phyloP scores from a whole-genome alignment of 2,329 filamentous ascomycete species.

The Colletotrichum salicis region DNA sequence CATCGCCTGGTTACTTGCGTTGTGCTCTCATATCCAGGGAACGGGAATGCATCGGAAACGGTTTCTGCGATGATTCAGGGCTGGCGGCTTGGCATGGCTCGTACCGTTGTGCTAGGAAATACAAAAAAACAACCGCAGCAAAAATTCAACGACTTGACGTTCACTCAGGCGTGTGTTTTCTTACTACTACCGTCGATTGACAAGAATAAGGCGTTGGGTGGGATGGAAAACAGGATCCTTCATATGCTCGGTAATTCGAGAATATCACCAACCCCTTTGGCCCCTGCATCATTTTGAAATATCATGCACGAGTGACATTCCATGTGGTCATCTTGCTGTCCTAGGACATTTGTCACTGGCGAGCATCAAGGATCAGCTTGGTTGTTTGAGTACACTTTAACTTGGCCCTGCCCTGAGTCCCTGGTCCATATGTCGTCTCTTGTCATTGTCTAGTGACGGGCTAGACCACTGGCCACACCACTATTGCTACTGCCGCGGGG shows the following conservation, averaged over 20 bases:
- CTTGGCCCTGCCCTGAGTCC: no score
- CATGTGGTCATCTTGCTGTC: not conserved
- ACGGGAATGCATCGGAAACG: constrained; percentile 37
- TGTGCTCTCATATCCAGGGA: constrained; percentile 35
- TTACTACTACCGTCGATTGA: constrained; percentile 15
- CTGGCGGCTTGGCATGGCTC: constrained; percentile 37
- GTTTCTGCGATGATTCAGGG: constrained; percentile 36
- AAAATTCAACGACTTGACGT: constrained; percentile 34
- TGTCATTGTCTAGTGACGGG: no score
- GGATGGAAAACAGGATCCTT: constrained; percentile 22
- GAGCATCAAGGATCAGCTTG: not conserved
- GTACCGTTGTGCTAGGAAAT: constrained; percentile 37
- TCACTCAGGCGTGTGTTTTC: constrained; percentile 21
- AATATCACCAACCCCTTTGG: constrained; percentile 11
- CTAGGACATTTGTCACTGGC: no score
- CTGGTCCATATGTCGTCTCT: no score
- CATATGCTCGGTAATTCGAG: constrained; percentile 17
- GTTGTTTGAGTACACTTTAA: no score
- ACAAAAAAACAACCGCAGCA: constrained; percentile 33
- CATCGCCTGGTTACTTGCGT: constrained; percentile 32
- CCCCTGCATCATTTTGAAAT: not conserved
- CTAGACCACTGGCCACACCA: no score
- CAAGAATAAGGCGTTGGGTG: constrained; percentile 15
- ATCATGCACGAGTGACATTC: not conserved
- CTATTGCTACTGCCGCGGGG: no score